Evolutionary conservation across 306 rosid genomes (phyloP).

Genomic region (Carpinus fangiana): DNA sequence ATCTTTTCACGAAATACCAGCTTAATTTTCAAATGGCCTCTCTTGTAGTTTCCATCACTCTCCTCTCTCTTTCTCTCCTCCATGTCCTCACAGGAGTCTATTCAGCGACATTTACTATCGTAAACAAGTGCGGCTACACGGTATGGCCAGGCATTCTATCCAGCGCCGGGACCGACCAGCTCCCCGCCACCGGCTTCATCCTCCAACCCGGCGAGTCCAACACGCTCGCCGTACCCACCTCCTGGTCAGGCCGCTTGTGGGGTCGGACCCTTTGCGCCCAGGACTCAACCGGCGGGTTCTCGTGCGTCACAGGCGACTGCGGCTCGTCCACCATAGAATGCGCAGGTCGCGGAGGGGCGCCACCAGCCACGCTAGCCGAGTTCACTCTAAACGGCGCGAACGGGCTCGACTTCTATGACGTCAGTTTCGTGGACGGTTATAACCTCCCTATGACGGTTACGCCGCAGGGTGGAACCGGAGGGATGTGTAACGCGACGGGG

Average conservation of each 20-base stretch:
- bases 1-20: background rate
- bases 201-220: slow-evolving; percentile 54
- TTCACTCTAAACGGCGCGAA: slow-evolving; percentile 69
- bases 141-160: slow-evolving; percentile 87
- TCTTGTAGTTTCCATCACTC: slow-evolving; percentile 1
- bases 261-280: slow-evolving; percentile 66
- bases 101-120: slow-evolving; percentile 64
- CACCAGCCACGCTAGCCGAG: slow-evolving; percentile 73
- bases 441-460: slow-evolving; percentile 68
- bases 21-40: slow-evolving; percentile 30
- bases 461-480: slow-evolving; percentile 53
- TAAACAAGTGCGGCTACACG: slow-evolving; percentile 62
- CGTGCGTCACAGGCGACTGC: slow-evolving; percentile 79
- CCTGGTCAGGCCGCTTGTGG: slow-evolving; percentile 96
- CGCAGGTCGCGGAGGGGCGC: slow-evolving; percentile 49
- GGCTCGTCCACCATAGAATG: slow-evolving; percentile 66
- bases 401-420: slow-evolving; percentile 83
- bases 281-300: slow-evolving; percentile 55
- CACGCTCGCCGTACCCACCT: slow-evolving; percentile 41
- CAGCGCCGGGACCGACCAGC: slow-evolving; percentile 61
- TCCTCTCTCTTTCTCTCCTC: slow-evolving; percentile 28
- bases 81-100: slow-evolving; percentile 39
- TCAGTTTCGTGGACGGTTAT: slow-evolving; percentile 90
- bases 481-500: slow-evolving; percentile 71
- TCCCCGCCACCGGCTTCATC: slow-evolving; percentile 65